A percentile compares a stretch with the other conserved stretches of the same genome.
Evolutionary conservation across 179 eudicot genomes (phyloP).

Genomic region (Pouteria campechiana): DNA sequence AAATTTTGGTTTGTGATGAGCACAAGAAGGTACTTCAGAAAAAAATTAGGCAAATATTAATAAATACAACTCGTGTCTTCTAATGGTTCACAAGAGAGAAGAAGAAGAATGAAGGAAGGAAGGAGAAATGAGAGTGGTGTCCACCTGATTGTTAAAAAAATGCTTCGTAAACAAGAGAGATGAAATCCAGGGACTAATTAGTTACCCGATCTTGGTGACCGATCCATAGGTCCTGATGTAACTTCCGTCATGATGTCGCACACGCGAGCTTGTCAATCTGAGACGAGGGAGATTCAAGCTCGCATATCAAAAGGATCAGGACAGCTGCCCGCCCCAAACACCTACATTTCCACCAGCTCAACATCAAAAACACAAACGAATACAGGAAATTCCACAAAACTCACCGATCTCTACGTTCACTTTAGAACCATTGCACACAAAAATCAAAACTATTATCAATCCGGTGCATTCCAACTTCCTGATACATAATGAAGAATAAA

Average conservation of each 20-base stretch:
- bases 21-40: background rate
- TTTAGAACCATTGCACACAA: background rate
- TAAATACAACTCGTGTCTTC: background rate
- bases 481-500: too few species aligned
- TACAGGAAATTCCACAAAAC: background rate
- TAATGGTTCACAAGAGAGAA: background rate
- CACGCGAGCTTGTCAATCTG: slow-evolving; percentile 10
- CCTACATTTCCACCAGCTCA: slow-evolving; percentile 11
- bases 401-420: background rate
- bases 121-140: background rate
- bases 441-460: background rate
- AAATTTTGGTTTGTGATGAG: too few species aligned
- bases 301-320: slow-evolving; percentile 9
- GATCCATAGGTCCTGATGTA: slow-evolving; percentile 52
- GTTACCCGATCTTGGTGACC: slow-evolving; percentile 41
- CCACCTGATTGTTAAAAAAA: background rate
- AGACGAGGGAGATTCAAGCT: slow-evolving; percentile 10
- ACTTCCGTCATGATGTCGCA: slow-evolving; percentile 28
- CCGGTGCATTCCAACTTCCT: too few species aligned
- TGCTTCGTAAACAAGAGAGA: background rate
- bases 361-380: background rate
- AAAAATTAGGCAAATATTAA: background rate
- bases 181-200: background rate
- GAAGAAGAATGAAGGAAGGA: background rate
- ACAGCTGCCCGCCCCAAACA: slow-evolving; percentile 9